A percentile compares a stretch with the other conserved stretches of the same genome.
phyloP scores from a whole-genome alignment of 257 asterid genomes.

The Solanum corneliomulleri region DNA sequence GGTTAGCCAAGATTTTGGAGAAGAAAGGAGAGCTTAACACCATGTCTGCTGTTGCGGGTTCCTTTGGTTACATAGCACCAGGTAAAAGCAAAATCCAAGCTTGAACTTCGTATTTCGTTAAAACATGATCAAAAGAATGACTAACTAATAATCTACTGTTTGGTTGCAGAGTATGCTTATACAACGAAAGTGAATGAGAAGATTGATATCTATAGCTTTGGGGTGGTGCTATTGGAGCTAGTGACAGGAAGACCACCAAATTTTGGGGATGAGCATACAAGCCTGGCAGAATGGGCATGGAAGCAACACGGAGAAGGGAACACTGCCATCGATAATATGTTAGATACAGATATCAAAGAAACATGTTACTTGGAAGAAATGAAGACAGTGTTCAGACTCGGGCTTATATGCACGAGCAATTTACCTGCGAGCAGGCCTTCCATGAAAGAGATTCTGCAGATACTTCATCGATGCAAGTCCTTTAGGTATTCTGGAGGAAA shows the following conservation, averaged over 20 bases:
- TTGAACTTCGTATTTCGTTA: not conserved
- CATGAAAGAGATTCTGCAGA: constrained; percentile 60
- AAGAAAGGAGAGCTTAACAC: constrained; percentile 33
- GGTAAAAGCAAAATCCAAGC: constrained; percentile 13
- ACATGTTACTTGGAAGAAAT: constrained; percentile 41
- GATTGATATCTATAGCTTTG: constrained; percentile 31
- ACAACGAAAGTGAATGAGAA: constrained; percentile 30
- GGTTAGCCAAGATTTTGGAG: constrained; percentile 40
- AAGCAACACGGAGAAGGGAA: constrained; percentile 40
- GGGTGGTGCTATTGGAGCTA: constrained; percentile 32
- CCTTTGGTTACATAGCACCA: constrained; percentile 65
- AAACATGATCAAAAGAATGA: not conserved
- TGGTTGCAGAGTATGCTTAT: constrained; percentile 62
- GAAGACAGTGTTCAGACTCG: constrained; percentile 45
- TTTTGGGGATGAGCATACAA: constrained; percentile 45
- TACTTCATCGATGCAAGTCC: constrained; percentile 30
- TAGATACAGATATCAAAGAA: constrained; percentile 43
- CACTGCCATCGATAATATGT: constrained; percentile 16
- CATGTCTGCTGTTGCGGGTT: constrained; percentile 53
- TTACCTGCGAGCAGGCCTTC: constrained; percentile 58
- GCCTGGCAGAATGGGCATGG: constrained; percentile 95
- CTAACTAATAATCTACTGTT: not conserved
- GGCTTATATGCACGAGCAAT: constrained; percentile 58
- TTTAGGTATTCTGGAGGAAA: constrained; percentile 11
- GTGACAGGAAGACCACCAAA: constrained; percentile 47